Conservation (phyloP, 2,329 filamentous ascomycete genomes). For the Harringtonia lauricola region DNA sequence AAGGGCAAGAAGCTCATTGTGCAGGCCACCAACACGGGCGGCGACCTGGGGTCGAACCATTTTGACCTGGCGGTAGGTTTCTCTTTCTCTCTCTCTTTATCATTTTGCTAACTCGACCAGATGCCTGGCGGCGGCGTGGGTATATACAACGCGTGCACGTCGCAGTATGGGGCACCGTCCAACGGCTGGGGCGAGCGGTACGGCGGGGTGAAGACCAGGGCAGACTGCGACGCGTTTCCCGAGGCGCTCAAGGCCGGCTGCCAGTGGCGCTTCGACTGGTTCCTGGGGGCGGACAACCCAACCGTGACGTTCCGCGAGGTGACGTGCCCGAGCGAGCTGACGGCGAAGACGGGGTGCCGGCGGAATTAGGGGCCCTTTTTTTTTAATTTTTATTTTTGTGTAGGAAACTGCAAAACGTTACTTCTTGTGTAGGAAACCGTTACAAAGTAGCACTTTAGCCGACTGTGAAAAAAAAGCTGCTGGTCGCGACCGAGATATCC, state of each 20-base stretch:
- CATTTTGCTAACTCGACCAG: constrained; percentile 9
- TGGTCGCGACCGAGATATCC: no score
- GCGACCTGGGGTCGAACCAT: constrained; percentile 40
- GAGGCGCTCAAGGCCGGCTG: constrained; percentile 43
- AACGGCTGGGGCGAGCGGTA: constrained; percentile 47
- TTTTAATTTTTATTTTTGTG: no score
- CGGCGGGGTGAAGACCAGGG: constrained; percentile 40
- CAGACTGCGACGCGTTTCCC: constrained; percentile 42
- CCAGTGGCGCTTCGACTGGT: constrained; percentile 56
- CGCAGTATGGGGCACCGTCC: constrained; percentile 31
- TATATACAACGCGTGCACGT: constrained; percentile 35
- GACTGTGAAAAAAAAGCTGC: no score
- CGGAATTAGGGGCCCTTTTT: constrained; percentile 4
- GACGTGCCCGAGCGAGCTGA: constrained; percentile 39
- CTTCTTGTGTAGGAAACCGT: no score
- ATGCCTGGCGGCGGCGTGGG: constrained; percentile 44
- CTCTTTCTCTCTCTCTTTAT: neutral
- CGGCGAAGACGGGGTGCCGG: constrained; percentile 25
- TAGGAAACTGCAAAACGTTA: no score
- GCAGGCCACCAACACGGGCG: constrained; percentile 48
- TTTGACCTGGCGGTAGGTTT: constrained; percentile 38
- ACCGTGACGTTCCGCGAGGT: constrained; percentile 43
- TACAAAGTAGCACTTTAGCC: no score
- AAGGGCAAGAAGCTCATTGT: constrained; percentile 48
- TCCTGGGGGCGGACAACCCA: constrained; percentile 47